Percentiles rank a stretch among this genome's conserved stretches.
Evolutionary conservation across 495 filamentous ascomycete species (phyloP).

Genomic region (Astrocystis sublimbata): DNA sequence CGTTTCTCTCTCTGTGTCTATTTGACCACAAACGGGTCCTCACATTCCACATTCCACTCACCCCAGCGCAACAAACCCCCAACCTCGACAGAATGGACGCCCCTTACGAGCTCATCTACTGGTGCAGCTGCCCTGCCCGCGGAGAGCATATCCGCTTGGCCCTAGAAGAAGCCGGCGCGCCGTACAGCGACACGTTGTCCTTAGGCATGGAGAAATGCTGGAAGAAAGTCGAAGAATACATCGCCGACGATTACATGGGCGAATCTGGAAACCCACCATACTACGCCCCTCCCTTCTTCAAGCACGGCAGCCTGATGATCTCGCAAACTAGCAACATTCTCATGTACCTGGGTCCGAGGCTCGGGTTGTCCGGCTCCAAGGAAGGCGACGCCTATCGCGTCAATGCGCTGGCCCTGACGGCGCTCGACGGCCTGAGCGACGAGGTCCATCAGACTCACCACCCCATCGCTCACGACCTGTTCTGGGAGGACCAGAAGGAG

Average conservation of each 20-base stretch:
- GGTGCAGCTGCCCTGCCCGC: constrained; percentile 63
- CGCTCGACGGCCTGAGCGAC: constrained; percentile 63
- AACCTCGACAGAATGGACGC: no score
- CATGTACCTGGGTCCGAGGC: constrained; percentile 56
- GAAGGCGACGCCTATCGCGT: constrained; percentile 45
- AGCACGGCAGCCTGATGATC: constrained; percentile 58
- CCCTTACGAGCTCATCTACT: constrained; percentile 63
- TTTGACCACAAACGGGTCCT: no score
- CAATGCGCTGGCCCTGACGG: constrained; percentile 59
- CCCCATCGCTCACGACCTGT: constrained; percentile 54
- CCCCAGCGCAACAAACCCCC: no score
- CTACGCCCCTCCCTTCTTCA: constrained; percentile 62
- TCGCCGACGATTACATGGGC: constrained; percentile 37
- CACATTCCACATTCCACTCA: no score
- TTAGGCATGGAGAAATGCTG: constrained; percentile 37
- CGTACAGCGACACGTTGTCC: constrained; percentile 62
- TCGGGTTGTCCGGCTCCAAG: no score
- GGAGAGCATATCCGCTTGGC: constrained; percentile 65
- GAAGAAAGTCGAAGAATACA: constrained; percentile 37
- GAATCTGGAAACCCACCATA: constrained; percentile 56
- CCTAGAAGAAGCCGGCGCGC: constrained; percentile 59
- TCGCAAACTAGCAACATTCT: constrained; percentile 67
- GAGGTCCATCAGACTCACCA: constrained; percentile 71
- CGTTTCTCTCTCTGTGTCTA: no score
- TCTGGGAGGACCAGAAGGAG: constrained; percentile 69